Evolutionary conservation across 129 eudicot species (phyloP), one percentile per base, ranked within the genome.

Genomic region (Centella asiatica): DNA sequence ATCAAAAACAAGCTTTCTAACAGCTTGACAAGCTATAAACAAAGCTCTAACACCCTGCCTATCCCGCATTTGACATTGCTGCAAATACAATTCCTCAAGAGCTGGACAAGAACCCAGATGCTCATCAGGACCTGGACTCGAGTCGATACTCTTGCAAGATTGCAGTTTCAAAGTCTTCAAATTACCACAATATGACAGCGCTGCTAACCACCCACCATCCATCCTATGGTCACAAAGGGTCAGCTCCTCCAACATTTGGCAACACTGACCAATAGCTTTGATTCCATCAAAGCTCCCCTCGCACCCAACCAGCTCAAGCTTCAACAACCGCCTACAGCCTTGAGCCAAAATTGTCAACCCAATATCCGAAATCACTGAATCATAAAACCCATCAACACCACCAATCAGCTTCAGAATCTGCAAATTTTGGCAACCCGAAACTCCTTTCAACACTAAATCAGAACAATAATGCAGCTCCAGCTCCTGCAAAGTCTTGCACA

Each of bases 251-350:
- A 92, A 58, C 99, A 92, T 92, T 56, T 77, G 96, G 37, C 99
- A 92, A 50, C 99, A 92, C 58, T 87, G 96, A 0, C 99, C 99
- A 33, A 92, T 80, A 2, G 99, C 99, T 75, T 84, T 92, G 14
- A 92, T 78, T 72, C 99, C 99, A 53, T 87, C 96, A 64, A 84
- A 92, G 74, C 99, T 92, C 33, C 99, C 99, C 74, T 92, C 99
- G 62, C 99, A 92, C 24, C 99, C 99, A 28, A 77, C 94, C 34
- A 92, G 78, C 79, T 92, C 99, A 62, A 92, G 86, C 80, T 84
- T 88, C 57, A 92, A 33, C 44, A 92, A 72, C 40, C 99, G 68
- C 32, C 77, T 80, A 78, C 99, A 92, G 40, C 87, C 99, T 55
- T 92, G 99, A 1, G 99, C 99, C 77, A 92, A 66, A 42, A 92